Evolutionary conservation across 2,329 filamentous ascomycete species (phyloP).

Genomic region (Cryphonectria carpinicola): DNA sequence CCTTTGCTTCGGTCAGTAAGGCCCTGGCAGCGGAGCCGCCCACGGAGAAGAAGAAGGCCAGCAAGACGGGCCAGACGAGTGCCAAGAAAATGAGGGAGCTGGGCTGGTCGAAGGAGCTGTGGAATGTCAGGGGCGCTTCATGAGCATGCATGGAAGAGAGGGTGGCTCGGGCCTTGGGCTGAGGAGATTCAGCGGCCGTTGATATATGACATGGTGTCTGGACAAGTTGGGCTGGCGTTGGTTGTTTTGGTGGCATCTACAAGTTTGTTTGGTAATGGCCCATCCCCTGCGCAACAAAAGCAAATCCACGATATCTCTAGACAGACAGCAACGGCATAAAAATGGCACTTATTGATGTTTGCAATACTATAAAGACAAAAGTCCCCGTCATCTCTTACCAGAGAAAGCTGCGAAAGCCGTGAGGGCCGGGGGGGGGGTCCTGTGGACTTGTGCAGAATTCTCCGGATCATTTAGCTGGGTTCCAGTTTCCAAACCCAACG

Average conservation of each 20-base stretch:
- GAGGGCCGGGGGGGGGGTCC: neutral
- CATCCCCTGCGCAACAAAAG: constrained; percentile 13
- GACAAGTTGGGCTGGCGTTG: neutral
- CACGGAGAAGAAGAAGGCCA: constrained; percentile 51
- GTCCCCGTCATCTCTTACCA: neutral
- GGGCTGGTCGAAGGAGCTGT: constrained; percentile 67
- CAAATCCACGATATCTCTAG: constrained; percentile 22
- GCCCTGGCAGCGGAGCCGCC: constrained; percentile 63
- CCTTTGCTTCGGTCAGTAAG: constrained; percentile 77
- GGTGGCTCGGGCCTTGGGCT: neutral
- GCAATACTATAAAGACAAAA: neutral
- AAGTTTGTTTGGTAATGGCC: constrained; percentile 17
- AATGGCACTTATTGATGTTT: neutral
- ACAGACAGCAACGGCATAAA: constrained; percentile 14
- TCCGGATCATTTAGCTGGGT: neutral
- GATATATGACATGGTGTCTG: neutral
- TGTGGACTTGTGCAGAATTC: neutral
- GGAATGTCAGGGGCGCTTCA: constrained; percentile 55
- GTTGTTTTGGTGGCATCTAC: constrained; percentile 12
- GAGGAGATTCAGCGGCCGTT: neutral
- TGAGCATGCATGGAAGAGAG: neutral
- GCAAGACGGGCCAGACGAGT: constrained; percentile 44
- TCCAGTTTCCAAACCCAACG: no score
- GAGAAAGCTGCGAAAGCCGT: neutral
- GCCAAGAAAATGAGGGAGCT: constrained; percentile 65